Conservation (phyloP, 129 eudicot species). For the Helianthus tuberosus region DNA sequence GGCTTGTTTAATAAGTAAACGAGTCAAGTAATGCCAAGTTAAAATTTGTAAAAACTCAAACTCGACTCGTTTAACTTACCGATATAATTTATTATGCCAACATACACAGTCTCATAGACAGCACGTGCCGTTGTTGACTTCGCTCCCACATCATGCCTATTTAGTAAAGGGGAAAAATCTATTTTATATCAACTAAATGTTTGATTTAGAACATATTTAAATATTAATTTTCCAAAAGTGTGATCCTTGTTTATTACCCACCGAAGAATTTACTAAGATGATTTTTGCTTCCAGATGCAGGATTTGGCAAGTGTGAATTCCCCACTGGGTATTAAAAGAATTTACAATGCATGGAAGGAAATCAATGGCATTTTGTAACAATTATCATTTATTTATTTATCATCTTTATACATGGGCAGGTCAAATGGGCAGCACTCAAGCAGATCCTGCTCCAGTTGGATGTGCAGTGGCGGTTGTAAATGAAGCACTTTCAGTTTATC, state of each 20-base stretch:
- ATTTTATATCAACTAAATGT: not conserved
- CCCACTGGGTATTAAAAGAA: constrained; percentile 55
- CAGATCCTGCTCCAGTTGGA: constrained; percentile 69
- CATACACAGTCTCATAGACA: constrained; percentile 16
- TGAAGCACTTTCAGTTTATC: constrained; percentile 75
- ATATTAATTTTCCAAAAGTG: not conserved
- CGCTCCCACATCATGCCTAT: too few relatives aligned
- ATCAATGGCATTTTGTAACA: not conserved
- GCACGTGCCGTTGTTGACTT: too few relatives aligned
- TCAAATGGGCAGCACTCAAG: too few relatives aligned
- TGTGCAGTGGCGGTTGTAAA: constrained; percentile 74
- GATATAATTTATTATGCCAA: too few relatives aligned
- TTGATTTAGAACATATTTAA: not conserved
- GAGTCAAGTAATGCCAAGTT: constrained; percentile 37
- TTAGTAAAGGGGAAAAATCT: too few relatives aligned
- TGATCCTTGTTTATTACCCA: too few relatives aligned
- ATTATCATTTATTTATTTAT: not conserved
- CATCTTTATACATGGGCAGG: too few relatives aligned
- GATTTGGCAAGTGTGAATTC: constrained; percentile 79
- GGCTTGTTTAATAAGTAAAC: constrained; percentile 6
- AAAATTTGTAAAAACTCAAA: constrained; percentile 16
- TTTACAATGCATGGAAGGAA: constrained; percentile 1
- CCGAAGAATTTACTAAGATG: not conserved
- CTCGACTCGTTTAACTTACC: constrained; percentile 32
- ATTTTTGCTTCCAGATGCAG: constrained; percentile 41